phyloP scores from a whole-genome alignment of 441 rosid genomes.

The Cnidoscolus chayamansa region DNA sequence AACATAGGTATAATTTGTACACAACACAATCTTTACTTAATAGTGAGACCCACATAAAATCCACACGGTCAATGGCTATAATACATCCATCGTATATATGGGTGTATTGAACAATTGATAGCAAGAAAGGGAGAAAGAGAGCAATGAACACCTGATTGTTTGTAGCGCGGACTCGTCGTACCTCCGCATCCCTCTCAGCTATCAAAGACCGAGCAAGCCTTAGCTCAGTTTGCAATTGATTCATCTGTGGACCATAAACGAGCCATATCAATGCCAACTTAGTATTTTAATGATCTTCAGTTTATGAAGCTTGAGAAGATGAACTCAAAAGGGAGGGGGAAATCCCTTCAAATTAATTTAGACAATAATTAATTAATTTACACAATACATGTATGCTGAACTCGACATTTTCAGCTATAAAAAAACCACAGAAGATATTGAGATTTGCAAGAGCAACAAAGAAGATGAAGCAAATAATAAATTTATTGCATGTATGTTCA shows the following conservation, averaged over 20 bases:
- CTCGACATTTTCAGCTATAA: not conserved
- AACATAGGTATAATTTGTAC: not conserved
- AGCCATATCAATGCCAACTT: not conserved
- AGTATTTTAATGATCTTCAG: not conserved
- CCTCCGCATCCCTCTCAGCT: slow-evolving; percentile 84
- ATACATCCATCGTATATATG: no score
- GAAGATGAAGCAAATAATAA: not conserved
- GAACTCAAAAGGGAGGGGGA: not conserved
- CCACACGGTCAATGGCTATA: no score
- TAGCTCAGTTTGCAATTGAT: slow-evolving; percentile 90
- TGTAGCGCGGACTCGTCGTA: slow-evolving; percentile 66
- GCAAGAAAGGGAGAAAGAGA: not conserved
- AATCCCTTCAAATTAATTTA: not conserved
- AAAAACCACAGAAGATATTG: not conserved
- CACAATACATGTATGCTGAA: no score
- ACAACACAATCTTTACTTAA: not conserved
- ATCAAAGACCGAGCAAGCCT: slow-evolving; percentile 85
- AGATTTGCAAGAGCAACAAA: not conserved
- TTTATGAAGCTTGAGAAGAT: not conserved
- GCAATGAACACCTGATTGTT: slow-evolving; percentile 63
- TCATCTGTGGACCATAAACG: slow-evolving; percentile 58
- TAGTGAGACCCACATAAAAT: no score
- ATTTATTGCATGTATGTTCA: not conserved
- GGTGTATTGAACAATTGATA: not conserved
- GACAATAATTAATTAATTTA: not conserved